Evolutionary conservation across 2,329 filamentous ascomycete species (phyloP), one percentile per base, ranked within the genome.

Genomic region (Coniochaeta sp.): DNA sequence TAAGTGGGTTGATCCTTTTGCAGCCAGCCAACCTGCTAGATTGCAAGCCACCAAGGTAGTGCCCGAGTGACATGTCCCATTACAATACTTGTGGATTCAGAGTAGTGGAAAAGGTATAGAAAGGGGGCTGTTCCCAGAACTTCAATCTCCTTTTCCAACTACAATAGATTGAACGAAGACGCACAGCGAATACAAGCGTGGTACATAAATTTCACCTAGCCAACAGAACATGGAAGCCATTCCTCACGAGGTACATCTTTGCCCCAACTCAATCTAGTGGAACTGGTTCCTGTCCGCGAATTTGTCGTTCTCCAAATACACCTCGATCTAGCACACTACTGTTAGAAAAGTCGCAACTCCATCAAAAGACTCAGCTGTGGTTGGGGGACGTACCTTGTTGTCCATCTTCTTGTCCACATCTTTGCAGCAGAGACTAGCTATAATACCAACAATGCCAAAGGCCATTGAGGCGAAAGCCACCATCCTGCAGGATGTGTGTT

Each of bases 381-480:
- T 19, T 42, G 7, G 38, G 14, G 38, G 38, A 16, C 7, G 16
- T 42, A 42, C 38, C 38, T 42, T 72, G 64, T 72, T 66, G 62
- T 70, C 71, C 71, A 73, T 73, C 68, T 72, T 72, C 38, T 66
- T 63, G 32, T 65, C 70, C 56, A 72, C 71, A 58, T 72, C 70
- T 58, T 72, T 65, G 61, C 70, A 72, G 57, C 63, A 71, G 17
- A 67, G 9, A 58, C 68, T 70, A 16, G 69, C 67, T 44, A 72
- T 69, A 8, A 71, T 70, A 10, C 68, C 67, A 30, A 72, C 52
- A 3, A 70, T 59, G 9, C 69, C 70, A 60, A 72, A 72, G 10
- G 67, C 65, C 16, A 72, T 60, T 12, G 68, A 70, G 1, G 67
- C 67, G n/a, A 71, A 61, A 4, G 68, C 68, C 2, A 68, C 71